These are phyloP conservation scores for Rhamnella rubrinervis DNA, from an alignment of 331 rosid genomes.

Conservation along the genomic window DNA sequence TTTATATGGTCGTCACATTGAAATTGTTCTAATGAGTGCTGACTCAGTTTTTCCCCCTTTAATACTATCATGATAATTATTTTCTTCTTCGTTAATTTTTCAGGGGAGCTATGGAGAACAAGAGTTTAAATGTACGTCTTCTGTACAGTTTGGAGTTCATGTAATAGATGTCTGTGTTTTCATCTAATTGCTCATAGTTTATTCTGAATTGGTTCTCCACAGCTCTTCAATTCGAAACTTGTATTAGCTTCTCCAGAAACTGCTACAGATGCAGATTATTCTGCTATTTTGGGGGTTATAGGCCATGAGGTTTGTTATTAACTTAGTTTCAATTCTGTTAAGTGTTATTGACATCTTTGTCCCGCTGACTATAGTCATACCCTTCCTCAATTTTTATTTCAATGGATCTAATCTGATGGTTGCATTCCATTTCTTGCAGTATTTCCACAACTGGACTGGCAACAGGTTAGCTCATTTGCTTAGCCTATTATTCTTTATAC, in stretches of 20 bases:
- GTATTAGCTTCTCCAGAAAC: slow-evolving; percentile 97
- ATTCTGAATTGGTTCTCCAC: slow-evolving; percentile 17
- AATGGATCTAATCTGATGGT: slow-evolving; percentile 9
- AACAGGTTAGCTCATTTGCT: slow-evolving; percentile 62
- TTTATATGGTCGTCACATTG: slow-evolving; percentile 11
- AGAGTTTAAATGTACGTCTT: slow-evolving; percentile 83
- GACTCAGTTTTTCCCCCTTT: not conserved
- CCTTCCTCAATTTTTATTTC: slow-evolving; percentile 7
- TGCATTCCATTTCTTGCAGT: slow-evolving; percentile 59
- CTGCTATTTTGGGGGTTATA: slow-evolving; percentile 95
- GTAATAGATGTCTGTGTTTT: slow-evolving; percentile 6
- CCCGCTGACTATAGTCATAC: not conserved
- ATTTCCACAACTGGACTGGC: slow-evolving; percentile 99
- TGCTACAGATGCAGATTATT: slow-evolving; percentile 82
- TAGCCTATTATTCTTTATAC: slow-evolving; percentile 11
- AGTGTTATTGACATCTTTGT: slow-evolving; percentile 28
- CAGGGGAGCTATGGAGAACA: slow-evolving; percentile 99
- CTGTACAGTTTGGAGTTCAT: slow-evolving; percentile 8
- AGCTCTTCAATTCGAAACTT: slow-evolving; percentile 94
- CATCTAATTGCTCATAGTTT: slow-evolving; percentile 10
- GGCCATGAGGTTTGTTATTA: slow-evolving; percentile 89
- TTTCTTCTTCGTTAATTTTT: slow-evolving; percentile 36
- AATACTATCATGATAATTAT: not conserved
- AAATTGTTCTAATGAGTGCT: slow-evolving; percentile 4
- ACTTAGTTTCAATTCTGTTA: too few relatives aligned